Base-by-base conservation (phyloP, 441 rosid species). In the Francoa sonchifolia region DNA sequence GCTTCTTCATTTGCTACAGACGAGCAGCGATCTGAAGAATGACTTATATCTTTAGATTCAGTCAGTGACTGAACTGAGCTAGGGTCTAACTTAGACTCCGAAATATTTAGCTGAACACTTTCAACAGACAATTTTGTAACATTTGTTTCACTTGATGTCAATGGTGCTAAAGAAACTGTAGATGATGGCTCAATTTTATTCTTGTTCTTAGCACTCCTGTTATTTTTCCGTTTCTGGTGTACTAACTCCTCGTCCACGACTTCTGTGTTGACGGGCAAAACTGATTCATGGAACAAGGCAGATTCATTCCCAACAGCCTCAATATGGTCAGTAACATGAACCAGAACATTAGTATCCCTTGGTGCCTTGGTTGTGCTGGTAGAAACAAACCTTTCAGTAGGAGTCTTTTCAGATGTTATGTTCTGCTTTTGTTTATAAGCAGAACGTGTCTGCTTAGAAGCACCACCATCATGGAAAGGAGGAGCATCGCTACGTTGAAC, bases 141-240 rank as follows among this genome's bases (percentile, higher is more conserved):
- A 66, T 50, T 62, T 44, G 68, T 35, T 32, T 72, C 84, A 53
- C 58, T 50, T 17, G 58, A 46, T 25, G 40, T 42, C 57, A 45
- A 39, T 42, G 67, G 28, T 11, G 72, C 48, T 45, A 58, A 55
- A 48, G 61, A 39, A 36, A 42, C 33, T 9, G 42, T 33, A 31
- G 74, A 22, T 32, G 72, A 59, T 62, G 72, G 85, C 16, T 75
- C 96, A 55, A 64, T 55, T 55, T 61, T 83, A 30, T 64, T 72
- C 71, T 73, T 92, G 71, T 52, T 69, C 65, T 72, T 80, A 54
- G 76, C 72, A 45, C 45, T 59, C 73, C 61, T 75, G 67, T 50
- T 74, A 53, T 57, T 71, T 60, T 71, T 84, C 60, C 65, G 79
- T 71, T 64, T 73, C 32, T 68, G 64, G 47, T 68, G 69, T 15